Percentiles rank a stretch among this genome's conserved stretches.
Conservation (phyloP, 1,284 basidiomycete genomes). For the Malassezia arunalokei region DNA sequence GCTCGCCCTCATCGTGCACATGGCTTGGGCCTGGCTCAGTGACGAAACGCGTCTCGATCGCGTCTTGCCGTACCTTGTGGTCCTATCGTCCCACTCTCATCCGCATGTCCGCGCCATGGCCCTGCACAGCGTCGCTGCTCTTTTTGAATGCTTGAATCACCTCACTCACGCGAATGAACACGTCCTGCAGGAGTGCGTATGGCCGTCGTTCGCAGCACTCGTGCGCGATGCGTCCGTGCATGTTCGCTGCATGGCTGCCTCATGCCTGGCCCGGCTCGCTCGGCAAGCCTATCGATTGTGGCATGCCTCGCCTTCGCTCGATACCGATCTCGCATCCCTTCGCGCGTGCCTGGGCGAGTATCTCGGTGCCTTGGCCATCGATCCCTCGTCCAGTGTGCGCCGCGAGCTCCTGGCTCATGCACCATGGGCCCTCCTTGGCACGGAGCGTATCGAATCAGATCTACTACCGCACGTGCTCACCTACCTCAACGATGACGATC, state of each 20-base stretch:
- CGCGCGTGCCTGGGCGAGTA: constrained; percentile 77
- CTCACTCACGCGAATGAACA: constrained; percentile 75
- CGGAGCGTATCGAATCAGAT: constrained; percentile 84
- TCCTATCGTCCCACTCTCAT: constrained; percentile 72
- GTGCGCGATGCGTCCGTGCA: constrained; percentile 70
- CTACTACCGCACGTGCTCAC: constrained; percentile 96
- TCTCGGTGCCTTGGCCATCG: constrained; percentile 58
- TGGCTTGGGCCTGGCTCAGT: constrained; percentile 62
- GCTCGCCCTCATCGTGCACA: constrained; percentile 72
- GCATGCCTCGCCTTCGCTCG: constrained; percentile 59
- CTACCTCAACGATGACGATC: constrained; percentile 84
- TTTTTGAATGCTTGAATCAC: constrained; percentile 70
- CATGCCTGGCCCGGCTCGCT: constrained; percentile 70
- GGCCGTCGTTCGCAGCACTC: constrained; percentile 75
- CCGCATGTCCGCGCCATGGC: constrained; percentile 59
- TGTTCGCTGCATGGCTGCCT: constrained; percentile 79
- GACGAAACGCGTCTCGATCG: constrained; percentile 93
- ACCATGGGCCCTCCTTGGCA: constrained; percentile 75
- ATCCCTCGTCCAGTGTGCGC: constrained; percentile 52
- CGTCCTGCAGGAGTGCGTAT: constrained; percentile 86
- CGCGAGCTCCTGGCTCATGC: constrained; percentile 59
- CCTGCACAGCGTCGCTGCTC: constrained; percentile 50
- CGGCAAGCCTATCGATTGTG: constrained; percentile 72
- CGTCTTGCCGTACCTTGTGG: constrained; percentile 79
- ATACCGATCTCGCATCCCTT: constrained; percentile 59